These are phyloP conservation scores for Termitomyces sp. DNA, from an alignment of 768 basidiomycete genomes.

Conservation along the genomic window DNA sequence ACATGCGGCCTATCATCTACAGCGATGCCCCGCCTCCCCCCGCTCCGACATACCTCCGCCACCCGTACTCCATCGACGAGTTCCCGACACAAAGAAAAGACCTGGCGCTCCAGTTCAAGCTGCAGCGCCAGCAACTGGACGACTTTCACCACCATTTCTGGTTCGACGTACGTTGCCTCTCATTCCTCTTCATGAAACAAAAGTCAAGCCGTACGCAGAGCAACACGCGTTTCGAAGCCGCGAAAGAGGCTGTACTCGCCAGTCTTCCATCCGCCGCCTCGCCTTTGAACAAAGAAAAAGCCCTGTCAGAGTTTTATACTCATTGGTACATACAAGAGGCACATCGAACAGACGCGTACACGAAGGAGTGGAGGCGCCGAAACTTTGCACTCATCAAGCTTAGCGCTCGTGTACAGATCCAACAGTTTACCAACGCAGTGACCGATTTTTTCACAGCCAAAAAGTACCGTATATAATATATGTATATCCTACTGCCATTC, in stretches of 20 bases:
- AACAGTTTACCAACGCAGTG: constrained; percentile 32
- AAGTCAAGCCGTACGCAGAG: constrained; percentile 40
- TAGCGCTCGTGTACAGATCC: constrained; percentile 50
- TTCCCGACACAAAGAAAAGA: constrained; percentile 43
- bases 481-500: constrained; percentile 23
- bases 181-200: not conserved
- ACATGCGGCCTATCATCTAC: constrained; percentile 77
- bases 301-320: constrained; percentile 67
- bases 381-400: constrained; percentile 53
- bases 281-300: constrained; percentile 54
- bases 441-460: constrained; percentile 18
- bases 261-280: constrained; percentile 48
- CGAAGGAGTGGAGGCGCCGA: constrained; percentile 59
- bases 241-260: constrained; percentile 51
- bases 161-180: constrained; percentile 57
- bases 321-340: constrained; percentile 73
- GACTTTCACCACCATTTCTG: constrained; percentile 76
- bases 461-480: constrained; percentile 2
- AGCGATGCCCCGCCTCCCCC: constrained; percentile 43
- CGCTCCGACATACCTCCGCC: constrained; percentile 31
- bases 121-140: constrained; percentile 69
- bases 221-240: constrained; percentile 75
- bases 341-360: constrained; percentile 51
- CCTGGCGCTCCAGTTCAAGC: constrained; percentile 61
- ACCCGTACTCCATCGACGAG: constrained; percentile 78